Percentiles rank a stretch among this genome's conserved stretches.
phyloP scores from a whole-genome alignment of 192 early-diverging fungal species.

The Rhizoclosmatium sp. region DNA sequence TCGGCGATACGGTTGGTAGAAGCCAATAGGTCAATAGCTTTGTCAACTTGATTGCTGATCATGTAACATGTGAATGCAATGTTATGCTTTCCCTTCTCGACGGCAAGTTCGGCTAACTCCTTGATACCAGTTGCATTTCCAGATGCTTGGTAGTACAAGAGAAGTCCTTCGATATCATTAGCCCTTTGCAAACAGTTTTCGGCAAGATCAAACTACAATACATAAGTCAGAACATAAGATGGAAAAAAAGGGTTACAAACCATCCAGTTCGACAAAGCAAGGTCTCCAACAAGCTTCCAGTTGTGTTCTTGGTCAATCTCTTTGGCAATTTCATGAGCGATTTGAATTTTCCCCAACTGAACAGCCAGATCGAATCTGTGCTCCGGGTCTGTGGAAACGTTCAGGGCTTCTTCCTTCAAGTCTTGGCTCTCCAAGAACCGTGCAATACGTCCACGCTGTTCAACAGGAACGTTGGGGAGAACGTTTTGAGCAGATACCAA shows the following conservation, averaged over 20 bases:
- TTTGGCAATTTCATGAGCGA: conserved; percentile 87
- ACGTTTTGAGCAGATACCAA: conserved; percentile 79
- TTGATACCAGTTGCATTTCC: conserved; percentile 83
- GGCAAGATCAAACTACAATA: conserved; percentile 75
- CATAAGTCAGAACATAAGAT: not conserved
- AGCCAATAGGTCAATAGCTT: conserved; percentile 88
- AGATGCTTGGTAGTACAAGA: conserved; percentile 89
- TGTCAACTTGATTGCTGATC: conserved; percentile 74
- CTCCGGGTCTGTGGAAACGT: conserved; percentile 94
- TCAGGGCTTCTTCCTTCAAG: conserved; percentile 89
- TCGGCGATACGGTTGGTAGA: conserved; percentile 90
- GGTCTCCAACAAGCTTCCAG: conserved; percentile 93
- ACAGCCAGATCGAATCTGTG: conserved; percentile 96
- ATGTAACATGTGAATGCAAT: conserved; percentile 90
- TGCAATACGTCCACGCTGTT: conserved; percentile 91
- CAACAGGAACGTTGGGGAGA: conserved; percentile 84
- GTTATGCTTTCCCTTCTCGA: conserved; percentile 84
- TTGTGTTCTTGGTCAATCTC: conserved; percentile 85
- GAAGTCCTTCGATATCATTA: conserved; percentile 87
- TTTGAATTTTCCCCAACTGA: conserved; percentile 81
- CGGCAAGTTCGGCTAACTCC: conserved; percentile 75
- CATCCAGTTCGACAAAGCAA: conserved; percentile 89
- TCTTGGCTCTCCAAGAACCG: conserved; percentile 95
- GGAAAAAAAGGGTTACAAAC: conserved; percentile 31
- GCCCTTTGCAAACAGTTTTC: conserved; percentile 89